Evolutionary conservation across 2,329 filamentous ascomycete species (phyloP), one percentile per base, ranked within the genome.

Genomic region (Xylaria sp.): DNA sequence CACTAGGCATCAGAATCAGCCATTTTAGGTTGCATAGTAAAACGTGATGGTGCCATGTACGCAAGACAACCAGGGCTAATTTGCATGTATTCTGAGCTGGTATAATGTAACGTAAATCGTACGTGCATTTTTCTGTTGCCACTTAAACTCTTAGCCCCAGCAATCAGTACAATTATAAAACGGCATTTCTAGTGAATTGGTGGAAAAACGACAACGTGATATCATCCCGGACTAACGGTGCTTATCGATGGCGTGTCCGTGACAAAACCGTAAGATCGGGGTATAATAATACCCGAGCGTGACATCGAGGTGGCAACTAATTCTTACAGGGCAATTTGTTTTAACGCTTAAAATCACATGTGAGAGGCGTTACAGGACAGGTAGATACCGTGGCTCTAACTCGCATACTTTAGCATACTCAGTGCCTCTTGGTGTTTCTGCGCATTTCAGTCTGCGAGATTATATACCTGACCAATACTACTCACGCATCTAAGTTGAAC

Each of bases 261-360:
- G 36, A 38, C 36, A 38, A 38, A 38, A 13, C 36, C 33, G 59
- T 61, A 61, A 51, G 46, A 46, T 40, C 59, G 59, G 59, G 28
- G 15, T 20, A 33, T 51, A 38, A 38, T 38, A 40, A 61, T n/a
- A 6, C 44, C 44, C 59, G 44, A 36, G 13, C 26, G n/a, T 20
- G 44, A 51, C 15, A 51, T 61, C 28, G 10, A 38, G 36, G 3
- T 26, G n/a, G 13, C 31, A 51, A 11, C 15, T 51, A 51, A 23
- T 40, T 11, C n/a, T 33, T 6, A 48, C 33, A 23, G 23, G 7
- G 20, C 11, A 38, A 40, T 15, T 28, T 20, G 11, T 6, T 31
- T 56, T 23, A 13, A 38, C n/a, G 20, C n/a, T n/a, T 38, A 11
- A 23, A 36, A 15, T 56, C n/a, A 56, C n/a, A 56, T 38, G 51